phyloP scores from a whole-genome alignment of 2,329 filamentous ascomycete genomes.

The Triangularia setosa region DNA sequence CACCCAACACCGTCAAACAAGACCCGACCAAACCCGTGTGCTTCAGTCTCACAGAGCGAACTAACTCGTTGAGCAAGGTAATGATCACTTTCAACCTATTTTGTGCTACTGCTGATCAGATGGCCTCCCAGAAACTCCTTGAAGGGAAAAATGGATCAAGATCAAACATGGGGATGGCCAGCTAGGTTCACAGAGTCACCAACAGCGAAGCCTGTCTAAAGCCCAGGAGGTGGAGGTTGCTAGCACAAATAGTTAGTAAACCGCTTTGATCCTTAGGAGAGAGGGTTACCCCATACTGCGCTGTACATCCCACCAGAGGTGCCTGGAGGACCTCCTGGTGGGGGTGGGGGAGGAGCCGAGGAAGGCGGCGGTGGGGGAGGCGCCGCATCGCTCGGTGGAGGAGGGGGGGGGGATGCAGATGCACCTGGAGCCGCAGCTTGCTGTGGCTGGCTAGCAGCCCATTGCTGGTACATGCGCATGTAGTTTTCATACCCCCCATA shows the following conservation, averaged over 20 bases:
- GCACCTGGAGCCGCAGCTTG: slow-evolving; percentile 43
- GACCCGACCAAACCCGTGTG: no score
- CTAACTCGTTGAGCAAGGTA: background rate
- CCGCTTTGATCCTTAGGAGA: no score
- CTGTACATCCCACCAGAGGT: slow-evolving; percentile 50
- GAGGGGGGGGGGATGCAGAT: slow-evolving; percentile 53
- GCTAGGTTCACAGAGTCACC: no score
- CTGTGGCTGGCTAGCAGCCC: slow-evolving; percentile 50
- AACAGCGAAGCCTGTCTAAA: slow-evolving; percentile 32
- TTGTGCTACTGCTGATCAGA: background rate
- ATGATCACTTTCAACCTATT: background rate
- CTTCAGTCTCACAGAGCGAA: no score
- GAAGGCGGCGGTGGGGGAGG: slow-evolving; percentile 61
- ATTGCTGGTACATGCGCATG: slow-evolving; percentile 70
- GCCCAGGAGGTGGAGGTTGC: slow-evolving; percentile 56
- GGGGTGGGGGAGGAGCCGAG: slow-evolving; percentile 54
- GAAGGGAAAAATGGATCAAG: background rate
- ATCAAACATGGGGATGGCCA: no score
- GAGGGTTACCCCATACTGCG: slow-evolving; percentile 49
- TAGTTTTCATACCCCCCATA: slow-evolving; percentile 85
- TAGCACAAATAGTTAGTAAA: no score
- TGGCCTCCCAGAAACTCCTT: background rate
- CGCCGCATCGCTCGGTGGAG: slow-evolving; percentile 55
- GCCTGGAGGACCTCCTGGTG: slow-evolving; percentile 51
- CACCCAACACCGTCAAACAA: no score